Conservation (phyloP, 1,284 basidiomycete species). For the Pulchroboletus neoregius region DNA sequence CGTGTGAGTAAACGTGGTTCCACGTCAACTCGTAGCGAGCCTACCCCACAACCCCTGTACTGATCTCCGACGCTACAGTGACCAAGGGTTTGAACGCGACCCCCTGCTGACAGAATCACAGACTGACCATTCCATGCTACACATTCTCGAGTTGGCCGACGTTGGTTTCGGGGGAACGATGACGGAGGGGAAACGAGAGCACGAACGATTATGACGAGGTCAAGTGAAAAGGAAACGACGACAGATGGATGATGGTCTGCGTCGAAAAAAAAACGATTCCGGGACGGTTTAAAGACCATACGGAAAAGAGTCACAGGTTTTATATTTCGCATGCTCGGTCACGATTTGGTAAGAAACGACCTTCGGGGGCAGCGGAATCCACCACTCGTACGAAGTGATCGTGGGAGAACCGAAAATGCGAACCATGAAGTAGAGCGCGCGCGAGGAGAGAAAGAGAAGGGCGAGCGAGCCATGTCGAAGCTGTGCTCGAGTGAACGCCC, state of each 20-base stretch:
- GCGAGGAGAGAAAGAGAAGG: constrained; percentile 1
- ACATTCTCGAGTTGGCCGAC: constrained; percentile 33
- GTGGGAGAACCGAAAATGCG: constrained; percentile 29
- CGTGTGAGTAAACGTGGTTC: constrained; percentile 3
- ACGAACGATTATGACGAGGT: constrained; percentile 1
- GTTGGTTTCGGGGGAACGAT: constrained; percentile 1
- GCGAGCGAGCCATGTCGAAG: constrained; percentile 18
- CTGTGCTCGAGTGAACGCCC: constrained; percentile 26
- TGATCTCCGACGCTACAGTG: constrained; percentile 53
- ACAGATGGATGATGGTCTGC: background rate
- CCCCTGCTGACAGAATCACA: background rate
- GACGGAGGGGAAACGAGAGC: background rate
- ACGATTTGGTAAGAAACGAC: constrained; percentile 32
- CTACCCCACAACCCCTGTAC: constrained; percentile 61
- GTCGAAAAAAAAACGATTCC: background rate
- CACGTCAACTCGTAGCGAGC: constrained; percentile 1
- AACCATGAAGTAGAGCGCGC: constrained; percentile 13
- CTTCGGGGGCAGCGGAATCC: constrained; percentile 33
- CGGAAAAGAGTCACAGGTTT: constrained; percentile 20
- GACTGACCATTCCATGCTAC: constrained; percentile 43
- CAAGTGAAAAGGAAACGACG: background rate
- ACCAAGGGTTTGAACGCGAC: constrained; percentile 5
- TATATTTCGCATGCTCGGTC: constrained; percentile 26
- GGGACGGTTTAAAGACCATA: background rate
- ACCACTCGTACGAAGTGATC: constrained; percentile 31